Base-by-base conservation (phyloP, 805 yeast genomes). In the Sugiyamaella valdiviana region DNA sequence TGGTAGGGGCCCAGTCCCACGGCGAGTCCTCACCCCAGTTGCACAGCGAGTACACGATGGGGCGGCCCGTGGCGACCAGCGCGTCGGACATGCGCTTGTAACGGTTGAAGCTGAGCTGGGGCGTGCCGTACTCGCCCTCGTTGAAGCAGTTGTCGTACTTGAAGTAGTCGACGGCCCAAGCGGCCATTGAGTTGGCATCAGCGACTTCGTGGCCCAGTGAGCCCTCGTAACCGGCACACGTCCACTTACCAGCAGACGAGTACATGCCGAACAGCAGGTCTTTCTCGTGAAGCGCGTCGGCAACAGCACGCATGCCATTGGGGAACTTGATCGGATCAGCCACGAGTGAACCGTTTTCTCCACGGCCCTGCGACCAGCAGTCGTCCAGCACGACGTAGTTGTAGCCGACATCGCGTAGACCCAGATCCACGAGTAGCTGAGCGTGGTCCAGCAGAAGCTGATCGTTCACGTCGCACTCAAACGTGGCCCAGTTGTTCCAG, bases 11-110 rank as follows among this genome's bases (percentile, higher is more conserved):
- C 67, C 67, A 63, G 26, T 60, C 53, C 60, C 60, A 63, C 2
- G 63, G 61, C 17, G 49, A 41, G 46, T 63, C 66, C 48, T 63
- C 63, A 12, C 67, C 67, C 67, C 67, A 63, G 48, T 63, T 61
- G 49, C 67, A 63, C 19, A 62, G 36, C 6, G 66, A 58, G 47
- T 62, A 63, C 41, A 62, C 57, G 12, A 63, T 61, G 5, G 61
- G 55, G 23, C 63, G 55, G n/a, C 66, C 67, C 9, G 67, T 59
- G 15, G 47, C 47, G 22, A 55, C 51, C 43, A 63, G 56, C 7
- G 66, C 66, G 16, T 63, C 56, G 3, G 64, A 54, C 67, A 63
- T 63, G 12, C 39, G 41, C 47, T 55, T 49, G 49, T 63, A 63
- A n/a, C 67, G 51, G 20, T 57, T 37, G 51, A 49, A 62, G 29